Evolutionary conservation across 225 moss, liverwort and hornwort genomes (phyloP).

Genomic region (Pleurozium schreberi): DNA sequence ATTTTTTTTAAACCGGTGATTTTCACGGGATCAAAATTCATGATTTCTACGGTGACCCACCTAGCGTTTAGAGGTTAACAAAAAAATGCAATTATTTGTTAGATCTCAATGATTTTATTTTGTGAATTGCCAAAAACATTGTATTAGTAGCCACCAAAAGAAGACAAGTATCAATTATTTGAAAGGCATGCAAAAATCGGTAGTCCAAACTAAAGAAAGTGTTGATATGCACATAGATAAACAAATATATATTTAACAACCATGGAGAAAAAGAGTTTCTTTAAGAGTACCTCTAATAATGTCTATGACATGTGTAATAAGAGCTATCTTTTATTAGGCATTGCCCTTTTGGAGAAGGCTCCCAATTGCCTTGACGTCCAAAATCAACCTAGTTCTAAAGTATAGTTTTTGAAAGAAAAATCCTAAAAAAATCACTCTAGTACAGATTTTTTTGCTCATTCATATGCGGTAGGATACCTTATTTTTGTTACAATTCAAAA

Average conservation of each 20-base stretch:
- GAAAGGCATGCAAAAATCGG: neutral
- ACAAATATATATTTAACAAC: neutral
- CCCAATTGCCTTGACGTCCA: rapidly evolving
- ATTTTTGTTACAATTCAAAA: too few species aligned
- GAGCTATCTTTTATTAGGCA: neutral
- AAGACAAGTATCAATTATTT: neutral
- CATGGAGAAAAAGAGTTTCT: neutral
- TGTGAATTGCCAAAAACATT: neutral
- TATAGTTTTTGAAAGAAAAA: neutral
- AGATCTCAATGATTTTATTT: neutral
- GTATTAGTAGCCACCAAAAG: neutral
- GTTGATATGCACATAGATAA: neutral
- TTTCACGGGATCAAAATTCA: too few species aligned
- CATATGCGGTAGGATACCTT: neutral
- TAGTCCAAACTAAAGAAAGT: neutral
- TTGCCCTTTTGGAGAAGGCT: rapidly evolving
- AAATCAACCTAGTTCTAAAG: neutral
- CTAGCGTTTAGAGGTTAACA: too few species aligned
- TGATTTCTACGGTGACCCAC: too few species aligned
- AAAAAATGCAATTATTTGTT: neutral
- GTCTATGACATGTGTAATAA: neutral
- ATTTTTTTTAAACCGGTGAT: too few species aligned
- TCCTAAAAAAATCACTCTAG: neutral
- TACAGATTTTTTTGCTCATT: neutral
- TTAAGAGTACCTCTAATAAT: neutral